phyloP scores from a whole-genome alignment of 495 filamentous ascomycete genomes.

The Elasticomyces elasticus region DNA sequence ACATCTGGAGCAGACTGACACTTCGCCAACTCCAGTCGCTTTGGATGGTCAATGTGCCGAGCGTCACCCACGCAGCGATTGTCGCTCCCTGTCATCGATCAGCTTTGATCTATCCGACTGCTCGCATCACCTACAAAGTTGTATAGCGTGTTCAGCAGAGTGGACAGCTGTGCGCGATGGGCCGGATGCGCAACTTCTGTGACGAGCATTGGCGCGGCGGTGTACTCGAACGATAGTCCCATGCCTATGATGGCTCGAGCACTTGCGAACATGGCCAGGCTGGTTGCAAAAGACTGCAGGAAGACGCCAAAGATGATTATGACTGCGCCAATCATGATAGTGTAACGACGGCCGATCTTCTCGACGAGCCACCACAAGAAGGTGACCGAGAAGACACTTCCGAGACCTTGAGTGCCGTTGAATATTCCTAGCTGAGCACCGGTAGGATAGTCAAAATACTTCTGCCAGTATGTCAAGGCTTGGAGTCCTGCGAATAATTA shows the following conservation, averaged over 20 bases:
- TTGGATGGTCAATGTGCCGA: slow-evolving; percentile 40
- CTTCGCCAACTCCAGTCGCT: slow-evolving; percentile 47
- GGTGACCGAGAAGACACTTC: not conserved
- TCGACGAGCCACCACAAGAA: slow-evolving; percentile 12
- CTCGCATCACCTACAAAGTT: not conserved
- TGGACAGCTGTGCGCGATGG: slow-evolving; percentile 7
- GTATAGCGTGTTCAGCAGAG: slow-evolving; percentile 9
- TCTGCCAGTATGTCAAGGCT: slow-evolving; percentile 10
- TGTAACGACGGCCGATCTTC: slow-evolving; percentile 3
- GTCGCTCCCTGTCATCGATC: not conserved
- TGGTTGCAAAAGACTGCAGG: slow-evolving; percentile 8
- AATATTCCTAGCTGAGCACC: slow-evolving; percentile 9
- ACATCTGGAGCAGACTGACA: slow-evolving; percentile 43
- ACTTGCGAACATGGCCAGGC: slow-evolving; percentile 7
- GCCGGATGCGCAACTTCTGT: slow-evolving; percentile 4
- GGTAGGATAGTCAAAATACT: slow-evolving; percentile 7
- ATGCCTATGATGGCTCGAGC: slow-evolving; percentile 11
- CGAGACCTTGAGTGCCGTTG: slow-evolving; percentile 12
- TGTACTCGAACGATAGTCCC: slow-evolving; percentile 9
- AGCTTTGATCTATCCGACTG: not conserved
- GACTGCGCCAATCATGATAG: slow-evolving; percentile 9
- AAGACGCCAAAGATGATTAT: slow-evolving; percentile 16
- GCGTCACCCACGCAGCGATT: slow-evolving; percentile 41
- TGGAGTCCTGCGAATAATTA: not conserved
- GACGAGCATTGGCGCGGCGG: slow-evolving; percentile 12